Percentiles rank a stretch among this genome's conserved stretches.
These are phyloP conservation scores for Salvia miltiorrhiza DNA, from an alignment of 257 asterid species.

Conservation along the genomic window DNA sequence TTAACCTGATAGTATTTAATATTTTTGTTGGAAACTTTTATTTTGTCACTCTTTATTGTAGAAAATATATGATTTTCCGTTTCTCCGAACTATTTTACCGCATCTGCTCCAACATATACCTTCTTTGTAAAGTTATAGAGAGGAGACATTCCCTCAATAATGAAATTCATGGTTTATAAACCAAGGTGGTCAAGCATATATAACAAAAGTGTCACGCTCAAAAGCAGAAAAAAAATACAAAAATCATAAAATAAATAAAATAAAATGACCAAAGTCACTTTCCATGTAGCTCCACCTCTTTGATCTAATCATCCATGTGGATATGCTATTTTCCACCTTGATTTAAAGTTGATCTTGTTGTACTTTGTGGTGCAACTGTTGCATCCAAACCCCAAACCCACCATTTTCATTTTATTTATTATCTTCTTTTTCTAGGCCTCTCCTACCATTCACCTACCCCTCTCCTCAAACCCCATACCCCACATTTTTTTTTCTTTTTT, in stretches of 20 bases:
- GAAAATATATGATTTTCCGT: too few species aligned
- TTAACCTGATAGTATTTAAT: too few species aligned
- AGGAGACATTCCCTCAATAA: not conserved
- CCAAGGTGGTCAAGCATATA: not conserved
- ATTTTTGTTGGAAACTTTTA: too few species aligned
- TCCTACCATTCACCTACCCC: constrained; percentile 14
- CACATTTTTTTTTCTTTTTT: not conserved
- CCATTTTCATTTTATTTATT: not conserved
- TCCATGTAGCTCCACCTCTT: not conserved
- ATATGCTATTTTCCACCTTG: constrained; percentile 25
- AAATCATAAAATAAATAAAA: not conserved
- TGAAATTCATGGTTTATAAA: not conserved
- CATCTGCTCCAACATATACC: too few species aligned
- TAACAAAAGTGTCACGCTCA: constrained; percentile 9
- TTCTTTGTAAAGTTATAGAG: not conserved
- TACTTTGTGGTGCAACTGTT: constrained; percentile 20
- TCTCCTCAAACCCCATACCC: not conserved
- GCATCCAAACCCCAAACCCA: constrained; percentile 9
- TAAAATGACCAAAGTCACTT: constrained; percentile 16
- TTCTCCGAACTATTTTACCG: too few species aligned
- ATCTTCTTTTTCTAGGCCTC: constrained; percentile 7
- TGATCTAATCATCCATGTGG: constrained; percentile 20
- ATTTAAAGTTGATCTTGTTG: constrained; percentile 15
- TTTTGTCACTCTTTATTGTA: too few species aligned
- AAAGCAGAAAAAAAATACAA: not conserved